Conservation (phyloP, 768 basidiomycete species). For the Phylloporus sp. region DNA sequence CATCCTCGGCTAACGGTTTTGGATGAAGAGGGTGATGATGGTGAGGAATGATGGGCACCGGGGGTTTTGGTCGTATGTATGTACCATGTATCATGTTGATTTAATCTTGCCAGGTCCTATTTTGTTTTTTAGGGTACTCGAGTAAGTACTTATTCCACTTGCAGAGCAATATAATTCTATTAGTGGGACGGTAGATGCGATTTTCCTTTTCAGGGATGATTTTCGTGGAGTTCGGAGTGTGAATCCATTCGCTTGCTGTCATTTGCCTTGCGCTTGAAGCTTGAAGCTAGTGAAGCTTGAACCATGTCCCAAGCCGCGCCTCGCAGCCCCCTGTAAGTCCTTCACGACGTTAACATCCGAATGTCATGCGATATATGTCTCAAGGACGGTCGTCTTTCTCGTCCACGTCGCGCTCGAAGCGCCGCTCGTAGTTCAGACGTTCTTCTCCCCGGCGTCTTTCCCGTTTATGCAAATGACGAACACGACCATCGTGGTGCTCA, state of each 20-base stretch:
- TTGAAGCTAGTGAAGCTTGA: too few relatives aligned
- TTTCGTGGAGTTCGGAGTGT: constrained; percentile 25
- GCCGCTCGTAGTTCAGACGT: constrained; percentile 73
- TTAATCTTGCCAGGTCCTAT: constrained; percentile 3
- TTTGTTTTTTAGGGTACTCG: background rate
- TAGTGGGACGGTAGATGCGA: background rate
- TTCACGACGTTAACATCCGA: background rate
- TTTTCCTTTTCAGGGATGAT: constrained; percentile 22
- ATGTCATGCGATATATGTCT: background rate
- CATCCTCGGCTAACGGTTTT: constrained; percentile 18
- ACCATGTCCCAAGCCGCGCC: constrained; percentile 18
- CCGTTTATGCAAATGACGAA: constrained; percentile 83
- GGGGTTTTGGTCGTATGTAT: constrained; percentile 4
- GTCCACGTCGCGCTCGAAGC: constrained; percentile 77
- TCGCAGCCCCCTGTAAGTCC: constrained; percentile 42
- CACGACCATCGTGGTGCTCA: constrained; percentile 71
- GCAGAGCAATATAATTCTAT: background rate
- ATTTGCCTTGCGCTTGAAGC: too few relatives aligned
- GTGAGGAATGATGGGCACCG: constrained; percentile 16
- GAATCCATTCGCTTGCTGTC: constrained; percentile 1
- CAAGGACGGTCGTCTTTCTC: constrained; percentile 66
- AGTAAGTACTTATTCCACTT: background rate
- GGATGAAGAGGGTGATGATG: constrained; percentile 34
- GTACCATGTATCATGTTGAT: constrained; percentile 12
- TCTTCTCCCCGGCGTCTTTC: constrained; percentile 56